Evolutionary conservation across 2,329 filamentous ascomycete species (phyloP).

Genomic region (Plenodomus biglobosus): DNA sequence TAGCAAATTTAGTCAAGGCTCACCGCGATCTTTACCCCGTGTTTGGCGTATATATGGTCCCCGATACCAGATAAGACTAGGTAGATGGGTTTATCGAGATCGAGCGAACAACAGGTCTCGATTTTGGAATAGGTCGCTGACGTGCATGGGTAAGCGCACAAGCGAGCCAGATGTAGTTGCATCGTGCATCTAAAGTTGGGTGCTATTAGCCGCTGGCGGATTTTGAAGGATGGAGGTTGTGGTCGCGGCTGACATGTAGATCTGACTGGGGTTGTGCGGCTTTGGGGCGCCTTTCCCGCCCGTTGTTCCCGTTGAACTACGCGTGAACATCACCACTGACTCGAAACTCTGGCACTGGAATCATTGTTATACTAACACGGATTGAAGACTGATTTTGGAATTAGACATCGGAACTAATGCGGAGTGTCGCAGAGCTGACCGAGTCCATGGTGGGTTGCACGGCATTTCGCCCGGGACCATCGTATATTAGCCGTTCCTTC

Average conservation of each 20-base stretch:
- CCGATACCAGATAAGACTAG: slow-evolving; percentile 8
- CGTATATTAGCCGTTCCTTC: not conserved
- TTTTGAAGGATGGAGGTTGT: slow-evolving; percentile 16
- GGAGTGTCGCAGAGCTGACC: not conserved
- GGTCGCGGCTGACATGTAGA: slow-evolving; percentile 23
- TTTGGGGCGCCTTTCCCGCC: not conserved
- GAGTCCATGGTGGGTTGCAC: not conserved
- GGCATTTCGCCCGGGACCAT: not conserved
- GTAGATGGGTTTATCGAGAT: not conserved
- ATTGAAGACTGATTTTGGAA: not conserved
- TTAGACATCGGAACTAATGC: not conserved
- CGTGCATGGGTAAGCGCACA: slow-evolving; percentile 18
- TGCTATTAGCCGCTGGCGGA: slow-evolving; percentile 20
- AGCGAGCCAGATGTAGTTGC: slow-evolving; percentile 8
- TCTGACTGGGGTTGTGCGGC: not conserved
- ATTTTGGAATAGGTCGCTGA: slow-evolving; percentile 12
- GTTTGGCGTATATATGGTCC: slow-evolving; percentile 2
- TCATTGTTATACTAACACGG: not conserved
- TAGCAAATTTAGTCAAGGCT: slow-evolving; percentile 25
- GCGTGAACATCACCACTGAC: not conserved
- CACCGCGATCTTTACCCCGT: slow-evolving; percentile 11
- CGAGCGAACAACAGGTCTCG: slow-evolving; percentile 4
- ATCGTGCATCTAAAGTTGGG: slow-evolving; percentile 19
- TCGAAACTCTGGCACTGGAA: not conserved
- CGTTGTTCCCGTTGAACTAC: not conserved